Evolutionary conservation across 352 stramenopile species (phyloP), one percentile per base, ranked within the genome.

Genomic region (Pythium plurisporium): DNA sequence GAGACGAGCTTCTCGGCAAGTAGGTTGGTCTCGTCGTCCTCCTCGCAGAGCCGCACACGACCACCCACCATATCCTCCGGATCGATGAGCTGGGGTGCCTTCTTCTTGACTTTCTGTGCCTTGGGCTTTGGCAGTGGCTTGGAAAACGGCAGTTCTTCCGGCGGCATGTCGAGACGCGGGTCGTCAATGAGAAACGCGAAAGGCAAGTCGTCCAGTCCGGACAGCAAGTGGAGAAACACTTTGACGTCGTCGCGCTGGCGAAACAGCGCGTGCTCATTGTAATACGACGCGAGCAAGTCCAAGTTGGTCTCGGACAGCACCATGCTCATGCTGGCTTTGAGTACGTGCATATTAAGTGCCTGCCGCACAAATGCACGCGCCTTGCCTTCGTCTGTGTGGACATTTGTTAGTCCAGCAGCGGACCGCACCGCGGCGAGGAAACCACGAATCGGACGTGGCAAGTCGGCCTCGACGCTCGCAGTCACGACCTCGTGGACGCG

Each of bases 161-260:
- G 79, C 17, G 65, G 56, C 12, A 72, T 50, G 52, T 94, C 84
- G 5, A 94, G 64, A 11, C 84, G 81, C 34, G 65, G 43, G 49
- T 91, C 84, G 55, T 94, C 83, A 29, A 94, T 86, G 11, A 84
- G 59, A 55, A 94, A 94, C 2, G 80, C 79, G 58, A 94, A 94
- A n/a, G 69, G 65, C 12, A 91, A 73, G 12, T 73, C 65, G 55
- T 94, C 83, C 4, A 94, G 64, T 4, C 72, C 71, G 1, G 78
- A 62, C 6, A 94, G 62, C 23, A 94, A 66, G 49, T 75, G 74
- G 17, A 89, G 58, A 49, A 93, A 90, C 52, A 90, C 79, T 47
- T 84, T 83, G 30, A 85, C 74, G 51, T 93, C 80, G 47, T 93
- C 81, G 41, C 81, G 73, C 42, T 91, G 79, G 14, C 83, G 81